Evolutionary conservation across 768 basidiomycete species (phyloP), one percentile per base, ranked within the genome.

Genomic region (Rhizopogon sp.): DNA sequence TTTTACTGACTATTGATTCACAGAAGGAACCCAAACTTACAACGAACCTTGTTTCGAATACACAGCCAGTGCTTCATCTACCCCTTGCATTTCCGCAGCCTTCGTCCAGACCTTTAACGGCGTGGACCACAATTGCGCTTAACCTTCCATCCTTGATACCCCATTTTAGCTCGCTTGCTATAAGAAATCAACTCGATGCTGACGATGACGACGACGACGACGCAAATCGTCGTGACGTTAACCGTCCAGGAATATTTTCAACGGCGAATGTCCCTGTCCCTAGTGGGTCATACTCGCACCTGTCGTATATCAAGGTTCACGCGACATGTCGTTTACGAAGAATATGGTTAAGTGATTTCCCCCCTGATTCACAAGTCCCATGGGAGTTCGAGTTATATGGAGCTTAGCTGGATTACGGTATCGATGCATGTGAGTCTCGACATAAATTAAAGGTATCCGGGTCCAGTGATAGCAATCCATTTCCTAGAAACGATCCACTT

Each of bases 371-470:
- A 56, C 76, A 73, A 57, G 66, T 76, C 7, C 87, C 88, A 33
- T 89, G 86, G 87, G 89, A 91, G 70, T 89, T 90, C 65, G 79
- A 84, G 63, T 72, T 90, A 43, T 90, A 87, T 64, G 69, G 70
- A 62, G 61, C 70, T 70, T 63, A 71, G 66, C 54, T 44, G 56
- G 29, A n/a, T 60, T 54, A 17, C 25, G 39, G n/a, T 2, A 29
- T 31, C 9, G 16, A 46, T n/a, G 29, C 35, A 46, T 31, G 44
- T 46, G 45, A 46, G 45, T 11, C 11, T 22, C 44, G 10, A 31
- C 29, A 10, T 46, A 31, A 46, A n/a, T 7, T 6, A 10, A n/a
- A 40, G 6, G 6, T 29, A 9, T n/a, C 17, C n/a, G 6, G 11
- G 45, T 33, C 6, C 17, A 46, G 29, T 47, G 11, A 47, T 8